Evolutionary conservation across 345 rosid genomes (phyloP).

Genomic region (Eucalyptus polyanthemos): DNA sequence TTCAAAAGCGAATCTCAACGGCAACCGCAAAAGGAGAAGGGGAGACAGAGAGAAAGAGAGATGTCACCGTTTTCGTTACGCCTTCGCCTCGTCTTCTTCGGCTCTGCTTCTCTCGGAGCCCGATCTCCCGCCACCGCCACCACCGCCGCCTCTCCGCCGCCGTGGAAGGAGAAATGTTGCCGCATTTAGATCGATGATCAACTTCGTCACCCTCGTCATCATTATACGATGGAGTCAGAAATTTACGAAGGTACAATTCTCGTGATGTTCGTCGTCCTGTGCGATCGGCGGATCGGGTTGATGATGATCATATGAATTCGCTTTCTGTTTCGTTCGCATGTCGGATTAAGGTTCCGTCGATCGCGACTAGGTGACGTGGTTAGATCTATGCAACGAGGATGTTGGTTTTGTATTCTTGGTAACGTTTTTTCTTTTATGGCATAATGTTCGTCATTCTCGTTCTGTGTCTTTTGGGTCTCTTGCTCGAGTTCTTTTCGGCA

Average conservation of each 20-base stretch:
- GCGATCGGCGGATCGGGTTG: not conserved
- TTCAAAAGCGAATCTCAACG: not conserved
- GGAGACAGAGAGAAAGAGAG: not conserved
- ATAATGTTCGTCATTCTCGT: not conserved
- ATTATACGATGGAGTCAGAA: not conserved
- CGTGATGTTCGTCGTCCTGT: not conserved
- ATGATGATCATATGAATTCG: not conserved
- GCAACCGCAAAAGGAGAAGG: not conserved
- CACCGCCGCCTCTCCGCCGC: not conserved
- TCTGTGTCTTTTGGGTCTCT: not conserved
- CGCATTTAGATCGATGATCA: not conserved
- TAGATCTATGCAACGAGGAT: not conserved
- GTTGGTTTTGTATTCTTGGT: not conserved
- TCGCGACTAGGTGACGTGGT: not conserved
- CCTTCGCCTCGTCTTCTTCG: not conserved
- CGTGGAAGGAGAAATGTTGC: not conserved
- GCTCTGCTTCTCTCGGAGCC: not conserved
- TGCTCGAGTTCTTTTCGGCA: not conserved
- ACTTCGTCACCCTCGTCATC: not conserved
- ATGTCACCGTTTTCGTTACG: not conserved
- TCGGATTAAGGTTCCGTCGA: not conserved
- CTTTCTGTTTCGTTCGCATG: not conserved
- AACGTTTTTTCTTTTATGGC: not conserved
- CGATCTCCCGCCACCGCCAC: not conserved
- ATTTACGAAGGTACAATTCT: not conserved